A percentile compares a stretch with the other conserved stretches of the same genome.
Conservation (phyloP, 805 yeast genomes). For the Hanseniaspora meyeri region DNA sequence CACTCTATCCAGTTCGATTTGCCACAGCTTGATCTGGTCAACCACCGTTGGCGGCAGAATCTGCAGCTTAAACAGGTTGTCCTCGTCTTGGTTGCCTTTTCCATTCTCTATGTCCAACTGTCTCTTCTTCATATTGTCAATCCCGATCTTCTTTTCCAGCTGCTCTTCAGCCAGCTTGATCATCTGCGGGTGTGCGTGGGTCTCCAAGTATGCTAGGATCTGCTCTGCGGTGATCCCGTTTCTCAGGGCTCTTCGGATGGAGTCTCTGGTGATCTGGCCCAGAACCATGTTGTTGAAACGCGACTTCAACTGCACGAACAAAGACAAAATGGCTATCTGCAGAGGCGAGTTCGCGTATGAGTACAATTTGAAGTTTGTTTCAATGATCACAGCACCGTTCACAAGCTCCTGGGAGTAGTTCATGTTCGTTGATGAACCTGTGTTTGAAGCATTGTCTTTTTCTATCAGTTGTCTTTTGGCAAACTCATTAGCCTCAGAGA, state of each 20-base stretch:
- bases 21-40: slow-evolving; percentile 94
- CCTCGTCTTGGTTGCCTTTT: slow-evolving; percentile 22
- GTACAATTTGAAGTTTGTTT: slow-evolving; percentile 85
- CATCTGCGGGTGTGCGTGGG: slow-evolving; percentile 94
- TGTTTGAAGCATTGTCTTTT: slow-evolving; percentile 16
- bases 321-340: slow-evolving; percentile 81
- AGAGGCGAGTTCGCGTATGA: slow-evolving; percentile 89
- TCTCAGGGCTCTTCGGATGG: slow-evolving; percentile 66
- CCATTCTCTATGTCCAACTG: slow-evolving; percentile 10
- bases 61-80: slow-evolving; percentile 41
- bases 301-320: slow-evolving; percentile 74
- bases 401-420: slow-evolving; percentile 17
- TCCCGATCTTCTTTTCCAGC: slow-evolving; percentile 53
- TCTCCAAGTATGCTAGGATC: slow-evolving; percentile 72
- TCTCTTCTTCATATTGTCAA: slow-evolving; percentile 20
- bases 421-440: background rate
- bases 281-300: slow-evolving; percentile 86
- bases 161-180: slow-evolving; percentile 56
- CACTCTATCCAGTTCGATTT: slow-evolving; percentile 85
- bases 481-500: slow-evolving; percentile 15
- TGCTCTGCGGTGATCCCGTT: slow-evolving; percentile 95
- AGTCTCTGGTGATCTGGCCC: slow-evolving; percentile 86
- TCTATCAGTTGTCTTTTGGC: slow-evolving; percentile 13
- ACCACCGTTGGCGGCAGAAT: slow-evolving; percentile 90
- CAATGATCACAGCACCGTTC: slow-evolving; percentile 70